Evolutionary conservation across 441 rosid species (phyloP).

Genomic region (Gossypium davidsonii): DNA sequence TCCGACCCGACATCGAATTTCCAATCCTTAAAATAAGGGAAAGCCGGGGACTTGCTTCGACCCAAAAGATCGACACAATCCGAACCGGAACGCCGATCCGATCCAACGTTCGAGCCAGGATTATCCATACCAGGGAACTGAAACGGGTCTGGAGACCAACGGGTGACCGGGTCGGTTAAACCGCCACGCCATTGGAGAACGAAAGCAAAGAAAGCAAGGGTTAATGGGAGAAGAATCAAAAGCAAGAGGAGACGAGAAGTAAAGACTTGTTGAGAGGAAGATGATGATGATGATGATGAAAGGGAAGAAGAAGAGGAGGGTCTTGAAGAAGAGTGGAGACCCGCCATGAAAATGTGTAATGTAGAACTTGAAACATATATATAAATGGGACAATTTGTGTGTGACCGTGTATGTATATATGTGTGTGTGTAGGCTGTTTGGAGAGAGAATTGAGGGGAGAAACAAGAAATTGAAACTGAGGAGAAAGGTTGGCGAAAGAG

Average conservation of each 20-base stretch:
- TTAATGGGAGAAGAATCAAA: constrained; percentile 58
- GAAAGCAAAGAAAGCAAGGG: constrained; percentile 69
- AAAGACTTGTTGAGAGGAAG: constrained; percentile 27
- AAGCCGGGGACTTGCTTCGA: constrained; percentile 43
- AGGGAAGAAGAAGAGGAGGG: constrained; percentile 20
- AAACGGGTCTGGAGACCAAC: constrained; percentile 51
- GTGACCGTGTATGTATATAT: constrained; percentile 1
- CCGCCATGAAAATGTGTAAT: constrained; percentile 55
- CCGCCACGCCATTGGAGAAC: constrained; percentile 92
- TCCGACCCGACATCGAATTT: constrained; percentile 49
- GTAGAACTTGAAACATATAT: constrained; percentile 8
- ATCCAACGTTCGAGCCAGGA: constrained; percentile 1
- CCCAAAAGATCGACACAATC: constrained; percentile 51
- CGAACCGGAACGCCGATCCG: constrained; percentile 22
- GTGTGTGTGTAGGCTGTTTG: background rate
- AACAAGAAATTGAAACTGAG: constrained; percentile 20
- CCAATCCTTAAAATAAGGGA: constrained; percentile 69
- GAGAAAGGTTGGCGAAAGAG: constrained; percentile 13
- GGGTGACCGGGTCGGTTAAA: constrained; percentile 50
- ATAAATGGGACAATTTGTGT: no score
- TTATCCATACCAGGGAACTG: constrained; percentile 59
- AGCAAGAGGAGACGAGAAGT: constrained; percentile 55
- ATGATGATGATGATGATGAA: background rate
- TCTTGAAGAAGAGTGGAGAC: constrained; percentile 31
- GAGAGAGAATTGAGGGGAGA: background rate